Percentiles rank a stretch among this genome's conserved stretches.
Conservation (phyloP, 305 asterid genomes). For the Fraxinus angustifolia region DNA sequence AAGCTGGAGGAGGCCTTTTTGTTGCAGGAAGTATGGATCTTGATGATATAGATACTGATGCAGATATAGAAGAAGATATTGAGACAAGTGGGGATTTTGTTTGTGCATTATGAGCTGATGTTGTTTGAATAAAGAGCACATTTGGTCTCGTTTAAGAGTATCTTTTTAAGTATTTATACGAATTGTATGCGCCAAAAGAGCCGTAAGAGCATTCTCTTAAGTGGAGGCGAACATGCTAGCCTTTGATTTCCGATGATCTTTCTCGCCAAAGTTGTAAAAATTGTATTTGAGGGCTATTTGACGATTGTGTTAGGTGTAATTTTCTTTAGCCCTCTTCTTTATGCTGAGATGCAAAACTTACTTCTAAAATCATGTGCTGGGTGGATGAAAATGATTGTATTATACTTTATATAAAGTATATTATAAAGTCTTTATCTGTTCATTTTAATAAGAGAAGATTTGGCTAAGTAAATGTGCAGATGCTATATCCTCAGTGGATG, state of each 20-base stretch:
- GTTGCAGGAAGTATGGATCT: conserved; percentile 55
- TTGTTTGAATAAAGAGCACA: background rate
- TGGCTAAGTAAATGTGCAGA: background rate
- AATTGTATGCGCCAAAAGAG: background rate
- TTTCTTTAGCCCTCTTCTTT: background rate
- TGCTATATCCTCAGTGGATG: background rate
- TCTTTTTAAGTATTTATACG: background rate
- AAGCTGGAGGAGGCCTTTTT: conserved; percentile 23
- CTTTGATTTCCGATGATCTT: background rate
- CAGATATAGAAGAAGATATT: conserved; percentile 43
- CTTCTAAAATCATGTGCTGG: conserved; percentile 1
- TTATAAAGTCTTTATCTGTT: background rate
- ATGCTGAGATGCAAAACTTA: background rate
- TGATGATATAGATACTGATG: conserved; percentile 56
- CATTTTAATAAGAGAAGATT: conserved; percentile 3
- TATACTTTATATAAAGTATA: background rate
- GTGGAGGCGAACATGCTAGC: background rate
- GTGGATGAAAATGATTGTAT: background rate
- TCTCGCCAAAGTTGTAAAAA: background rate
- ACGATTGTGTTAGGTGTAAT: background rate
- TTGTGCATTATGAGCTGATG: conserved; percentile 40
- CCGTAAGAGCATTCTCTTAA: background rate
- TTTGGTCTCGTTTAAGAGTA: background rate
- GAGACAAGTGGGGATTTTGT: conserved; percentile 65
- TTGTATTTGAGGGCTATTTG: background rate